These are phyloP conservation scores for Boletales sp. DNA, from an alignment of 768 basidiomycete genomes.

Conservation along the genomic window DNA sequence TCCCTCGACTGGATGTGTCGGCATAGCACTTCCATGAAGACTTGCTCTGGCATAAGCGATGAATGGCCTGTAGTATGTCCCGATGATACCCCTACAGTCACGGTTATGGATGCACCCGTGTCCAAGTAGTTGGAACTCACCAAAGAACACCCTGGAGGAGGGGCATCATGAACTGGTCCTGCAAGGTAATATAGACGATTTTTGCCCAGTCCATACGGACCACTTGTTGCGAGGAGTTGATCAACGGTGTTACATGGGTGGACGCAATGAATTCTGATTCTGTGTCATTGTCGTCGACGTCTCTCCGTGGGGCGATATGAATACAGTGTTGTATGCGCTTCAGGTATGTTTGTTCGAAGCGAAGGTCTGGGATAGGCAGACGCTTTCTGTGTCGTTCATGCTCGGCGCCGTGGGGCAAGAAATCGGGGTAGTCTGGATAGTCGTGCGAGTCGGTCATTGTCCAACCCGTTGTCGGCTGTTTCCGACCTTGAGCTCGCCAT, in stretches of 20 bases:
- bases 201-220: constrained; percentile 53
- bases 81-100: constrained; percentile 26
- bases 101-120: neutral
- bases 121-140: constrained; percentile 35
- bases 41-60: constrained; percentile 19
- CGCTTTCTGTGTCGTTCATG: constrained; percentile 25
- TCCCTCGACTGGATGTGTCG: constrained; percentile 23
- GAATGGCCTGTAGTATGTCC: constrained; percentile 31
- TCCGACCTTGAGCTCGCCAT: constrained; percentile 13
- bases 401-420: constrained; percentile 8
- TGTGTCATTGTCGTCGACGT: constrained; percentile 10
- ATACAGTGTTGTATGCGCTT: constrained; percentile 55
- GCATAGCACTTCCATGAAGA: constrained; percentile 10
- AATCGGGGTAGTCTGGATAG: constrained; percentile 17
- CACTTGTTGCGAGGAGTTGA: constrained; percentile 32
- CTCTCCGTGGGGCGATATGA: constrained; percentile 33
- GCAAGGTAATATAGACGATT: constrained; percentile 58
- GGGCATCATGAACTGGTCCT: constrained; percentile 69
- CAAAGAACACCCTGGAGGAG: constrained; percentile 65
- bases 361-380: constrained; percentile 70
- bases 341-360: constrained; percentile 72
- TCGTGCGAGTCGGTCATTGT: constrained; percentile 25
- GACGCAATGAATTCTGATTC: constrained; percentile 17
- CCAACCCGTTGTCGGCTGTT: constrained; percentile 15
- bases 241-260: constrained; percentile 29